Conservation (phyloP, 208 protist species). For the Novymonas esmeraldas region DNA sequence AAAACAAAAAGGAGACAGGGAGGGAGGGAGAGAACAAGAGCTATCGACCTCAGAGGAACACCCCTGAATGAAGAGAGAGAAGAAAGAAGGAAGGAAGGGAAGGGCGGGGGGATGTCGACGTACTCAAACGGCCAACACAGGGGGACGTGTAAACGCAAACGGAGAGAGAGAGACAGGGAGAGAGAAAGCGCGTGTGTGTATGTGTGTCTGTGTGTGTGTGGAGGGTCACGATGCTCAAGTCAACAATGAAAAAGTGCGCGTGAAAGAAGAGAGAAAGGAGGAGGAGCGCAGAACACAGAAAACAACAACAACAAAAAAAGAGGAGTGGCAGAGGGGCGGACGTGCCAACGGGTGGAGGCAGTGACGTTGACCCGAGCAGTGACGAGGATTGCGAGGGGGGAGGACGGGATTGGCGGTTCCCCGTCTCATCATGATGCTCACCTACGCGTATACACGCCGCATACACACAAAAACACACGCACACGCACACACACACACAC, state of each 20-base stretch:
- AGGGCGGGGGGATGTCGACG: background rate
- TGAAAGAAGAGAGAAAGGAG: background rate
- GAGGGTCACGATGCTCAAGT: background rate
- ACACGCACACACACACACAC: background rate
- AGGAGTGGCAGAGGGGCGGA: background rate
- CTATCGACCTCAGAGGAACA: background rate
- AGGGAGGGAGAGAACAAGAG: background rate
- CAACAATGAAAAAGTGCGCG: background rate
- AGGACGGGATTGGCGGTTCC: background rate
- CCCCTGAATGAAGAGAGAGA: background rate
- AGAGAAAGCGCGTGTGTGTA: background rate
- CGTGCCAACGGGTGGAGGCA: background rate
- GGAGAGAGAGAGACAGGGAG: background rate
- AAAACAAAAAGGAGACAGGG: background rate
- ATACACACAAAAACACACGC: background rate
- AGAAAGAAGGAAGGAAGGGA: background rate
- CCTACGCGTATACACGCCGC: background rate
- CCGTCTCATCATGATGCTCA: background rate
- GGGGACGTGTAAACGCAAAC: too few relatives aligned
- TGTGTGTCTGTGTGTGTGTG: background rate
- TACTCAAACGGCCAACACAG: background rate
- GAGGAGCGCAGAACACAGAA: conserved; percentile 1
- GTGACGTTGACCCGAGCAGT: background rate
- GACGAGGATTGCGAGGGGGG: background rate
- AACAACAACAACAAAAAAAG: conserved; percentile 7